Conservation (phyloP, 805 yeast species). For the Candida silvicultrix region DNA sequence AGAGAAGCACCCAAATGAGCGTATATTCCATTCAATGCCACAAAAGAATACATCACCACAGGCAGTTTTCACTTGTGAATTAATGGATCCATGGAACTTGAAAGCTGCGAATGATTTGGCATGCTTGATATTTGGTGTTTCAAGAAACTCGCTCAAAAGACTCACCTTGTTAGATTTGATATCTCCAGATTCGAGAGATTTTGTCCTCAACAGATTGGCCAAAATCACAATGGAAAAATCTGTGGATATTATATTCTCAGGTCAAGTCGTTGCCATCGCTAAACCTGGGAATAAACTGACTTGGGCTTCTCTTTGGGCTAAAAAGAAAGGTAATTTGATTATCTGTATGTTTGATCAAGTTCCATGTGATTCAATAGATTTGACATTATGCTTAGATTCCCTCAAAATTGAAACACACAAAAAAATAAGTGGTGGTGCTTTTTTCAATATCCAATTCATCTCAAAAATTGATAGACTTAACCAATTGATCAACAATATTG, state of each 20-base stretch:
- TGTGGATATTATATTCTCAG: constrained; percentile 58
- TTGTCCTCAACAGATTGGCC: constrained; percentile 53
- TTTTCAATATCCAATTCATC: constrained; percentile 9
- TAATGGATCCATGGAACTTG: constrained; percentile 70
- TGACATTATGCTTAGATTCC: constrained; percentile 30
- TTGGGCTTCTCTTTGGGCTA: constrained; percentile 92
- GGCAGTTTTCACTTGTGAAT: constrained; percentile 77
- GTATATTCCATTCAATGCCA: constrained; percentile 61
- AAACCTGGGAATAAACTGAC: constrained; percentile 61
- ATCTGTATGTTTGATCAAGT: constrained; percentile 87
- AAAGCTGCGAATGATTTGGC: constrained; percentile 88
- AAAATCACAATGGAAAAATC: constrained; percentile 22
- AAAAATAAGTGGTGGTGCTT: constrained; percentile 18
- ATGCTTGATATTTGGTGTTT: constrained; percentile 78
- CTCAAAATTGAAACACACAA: constrained; percentile 14
- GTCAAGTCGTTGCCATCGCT: constrained; percentile 77
- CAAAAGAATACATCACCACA: constrained; percentile 72
- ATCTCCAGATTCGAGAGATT: constrained; percentile 68
- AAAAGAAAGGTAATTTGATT: constrained; percentile 59
- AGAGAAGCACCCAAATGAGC: constrained; percentile 19
- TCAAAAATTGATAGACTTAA: constrained; percentile 9
- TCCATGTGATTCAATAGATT: constrained; percentile 61
- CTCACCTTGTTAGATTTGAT: constrained; percentile 69
- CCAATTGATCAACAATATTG: constrained; percentile 24
- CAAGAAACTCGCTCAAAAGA: constrained; percentile 53